phyloP scores from a whole-genome alignment of 192 early-diverging fungal species.

The Fimicolochytrium jonesii region DNA sequence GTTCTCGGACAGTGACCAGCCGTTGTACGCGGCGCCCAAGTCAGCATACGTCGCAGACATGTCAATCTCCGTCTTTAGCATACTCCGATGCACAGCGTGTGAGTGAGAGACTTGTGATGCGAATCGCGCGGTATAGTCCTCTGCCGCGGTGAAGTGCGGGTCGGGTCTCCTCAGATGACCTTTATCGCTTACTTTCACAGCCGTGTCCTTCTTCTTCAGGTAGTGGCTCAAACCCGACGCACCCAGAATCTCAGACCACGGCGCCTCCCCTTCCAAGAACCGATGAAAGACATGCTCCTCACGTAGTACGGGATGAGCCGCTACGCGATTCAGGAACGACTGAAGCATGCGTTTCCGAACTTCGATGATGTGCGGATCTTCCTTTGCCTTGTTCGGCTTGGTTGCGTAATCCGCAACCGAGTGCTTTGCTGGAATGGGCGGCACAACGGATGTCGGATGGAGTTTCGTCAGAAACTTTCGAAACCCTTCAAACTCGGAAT shows the following conservation, averaged over 20 bases:
- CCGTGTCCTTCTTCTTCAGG: conserved; percentile 30
- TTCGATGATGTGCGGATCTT: conserved; percentile 87
- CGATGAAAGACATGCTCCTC: conserved; percentile 87
- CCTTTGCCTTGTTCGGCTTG: conserved; percentile 82
- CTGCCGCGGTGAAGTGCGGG: conserved; percentile 81
- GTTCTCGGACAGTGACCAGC: conserved; percentile 84
- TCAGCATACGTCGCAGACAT: conserved; percentile 76
- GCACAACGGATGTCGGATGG: conserved; percentile 85
- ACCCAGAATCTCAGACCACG: conserved; percentile 37
- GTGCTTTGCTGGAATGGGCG: conserved; percentile 98
- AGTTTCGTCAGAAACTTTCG: conserved; percentile 69
- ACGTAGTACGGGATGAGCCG: conserved; percentile 79
- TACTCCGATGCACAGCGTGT: conserved; percentile 68
- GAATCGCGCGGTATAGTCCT: conserved; percentile 88
- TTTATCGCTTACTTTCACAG: conserved; percentile 26
- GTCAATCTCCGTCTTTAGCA: conserved; percentile 61
- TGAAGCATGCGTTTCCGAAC: conserved; percentile 89
- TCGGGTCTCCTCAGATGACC: conserved; percentile 52
- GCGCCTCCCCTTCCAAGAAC: conserved; percentile 70
- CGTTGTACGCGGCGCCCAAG: conserved; percentile 89
- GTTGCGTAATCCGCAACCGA: conserved; percentile 59
- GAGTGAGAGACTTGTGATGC: conserved; percentile 74
- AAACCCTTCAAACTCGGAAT: conserved; percentile 95
- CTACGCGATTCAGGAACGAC: conserved; percentile 88
- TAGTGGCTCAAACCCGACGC: conserved; percentile 31